These are phyloP conservation scores for Erigeron canadensis DNA, from an alignment of 129 eudicot genomes.

Conservation along the genomic window DNA sequence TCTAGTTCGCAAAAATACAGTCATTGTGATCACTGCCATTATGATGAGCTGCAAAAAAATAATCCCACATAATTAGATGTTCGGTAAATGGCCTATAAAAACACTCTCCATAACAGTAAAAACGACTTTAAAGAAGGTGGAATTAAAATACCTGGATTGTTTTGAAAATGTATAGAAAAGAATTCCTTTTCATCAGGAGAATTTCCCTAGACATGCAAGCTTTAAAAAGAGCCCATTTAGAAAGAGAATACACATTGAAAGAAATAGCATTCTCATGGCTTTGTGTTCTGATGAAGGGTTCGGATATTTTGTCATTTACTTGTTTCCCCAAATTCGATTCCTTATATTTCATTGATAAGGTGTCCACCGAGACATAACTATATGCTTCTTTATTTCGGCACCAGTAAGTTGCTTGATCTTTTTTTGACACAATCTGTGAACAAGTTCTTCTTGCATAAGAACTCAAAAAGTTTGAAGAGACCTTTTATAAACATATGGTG, in stretches of 20 bases:
- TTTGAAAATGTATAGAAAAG: constrained; percentile 20
- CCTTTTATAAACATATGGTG: not conserved
- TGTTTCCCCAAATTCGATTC: constrained; percentile 11
- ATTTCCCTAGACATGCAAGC: constrained; percentile 52
- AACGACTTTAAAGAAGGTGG: not conserved
- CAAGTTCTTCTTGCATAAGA: not conserved
- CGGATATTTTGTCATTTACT: not conserved
- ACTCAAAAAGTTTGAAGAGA: not conserved
- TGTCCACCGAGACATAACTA: constrained; percentile 34
- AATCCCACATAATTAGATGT: not conserved
- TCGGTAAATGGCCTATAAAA: not conserved
- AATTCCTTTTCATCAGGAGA: constrained; percentile 45
- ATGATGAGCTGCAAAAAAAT: constrained; percentile 52
- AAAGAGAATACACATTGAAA: constrained; percentile 17
- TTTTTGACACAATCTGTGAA: constrained; percentile 59
- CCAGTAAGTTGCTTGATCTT: constrained; percentile 75
- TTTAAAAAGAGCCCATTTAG: constrained; percentile 16
- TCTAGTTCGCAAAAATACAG: constrained; percentile 59
- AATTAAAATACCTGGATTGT: constrained; percentile 43
- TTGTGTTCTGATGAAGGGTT: not conserved
- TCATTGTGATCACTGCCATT: constrained; percentile 58
- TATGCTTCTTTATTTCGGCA: constrained; percentile 31
- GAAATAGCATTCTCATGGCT: constrained; percentile 18
- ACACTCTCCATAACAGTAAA: not conserved
- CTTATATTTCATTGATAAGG: constrained; percentile 14